Evolutionary conservation across 169 alveolate species (phyloP).

Genomic region (Amoebophrya sp.): DNA sequence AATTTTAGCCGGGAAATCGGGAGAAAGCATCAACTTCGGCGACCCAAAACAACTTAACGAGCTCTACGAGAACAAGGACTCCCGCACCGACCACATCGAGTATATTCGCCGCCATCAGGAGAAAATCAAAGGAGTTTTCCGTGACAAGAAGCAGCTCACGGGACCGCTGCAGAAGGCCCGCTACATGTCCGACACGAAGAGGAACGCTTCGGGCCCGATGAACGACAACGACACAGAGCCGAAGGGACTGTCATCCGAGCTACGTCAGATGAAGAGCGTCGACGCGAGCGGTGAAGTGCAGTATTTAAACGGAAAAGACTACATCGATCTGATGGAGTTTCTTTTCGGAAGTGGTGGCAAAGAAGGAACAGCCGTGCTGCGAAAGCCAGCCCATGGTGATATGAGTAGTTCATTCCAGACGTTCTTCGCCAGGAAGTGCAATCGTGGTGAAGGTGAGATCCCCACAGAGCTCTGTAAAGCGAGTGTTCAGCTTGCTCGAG

Average conservation of each 20-base stretch:
- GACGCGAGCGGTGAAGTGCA: background rate
- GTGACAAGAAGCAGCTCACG: background rate
- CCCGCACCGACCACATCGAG: background rate
- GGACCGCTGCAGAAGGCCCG: background rate
- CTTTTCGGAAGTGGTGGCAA: background rate
- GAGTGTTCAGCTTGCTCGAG: background rate
- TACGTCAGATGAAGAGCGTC: background rate
- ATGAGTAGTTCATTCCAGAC: background rate
- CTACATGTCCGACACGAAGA: background rate
- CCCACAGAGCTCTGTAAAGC: background rate
- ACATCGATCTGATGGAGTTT: background rate
- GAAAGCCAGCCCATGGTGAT: background rate
- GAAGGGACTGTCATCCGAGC: background rate
- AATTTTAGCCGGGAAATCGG: background rate
- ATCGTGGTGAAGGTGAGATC: background rate
- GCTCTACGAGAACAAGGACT: background rate
- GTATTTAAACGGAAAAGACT: background rate
- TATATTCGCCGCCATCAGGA: background rate
- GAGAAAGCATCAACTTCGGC: background rate
- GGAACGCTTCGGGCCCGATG: background rate
- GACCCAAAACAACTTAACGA: background rate
- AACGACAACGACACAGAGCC: background rate
- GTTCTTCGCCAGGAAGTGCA: background rate
- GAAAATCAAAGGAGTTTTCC: background rate
- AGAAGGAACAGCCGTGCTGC: background rate